Conservation (phyloP, 352 stramenopile species). For the Aphanomyces invadans region DNA sequence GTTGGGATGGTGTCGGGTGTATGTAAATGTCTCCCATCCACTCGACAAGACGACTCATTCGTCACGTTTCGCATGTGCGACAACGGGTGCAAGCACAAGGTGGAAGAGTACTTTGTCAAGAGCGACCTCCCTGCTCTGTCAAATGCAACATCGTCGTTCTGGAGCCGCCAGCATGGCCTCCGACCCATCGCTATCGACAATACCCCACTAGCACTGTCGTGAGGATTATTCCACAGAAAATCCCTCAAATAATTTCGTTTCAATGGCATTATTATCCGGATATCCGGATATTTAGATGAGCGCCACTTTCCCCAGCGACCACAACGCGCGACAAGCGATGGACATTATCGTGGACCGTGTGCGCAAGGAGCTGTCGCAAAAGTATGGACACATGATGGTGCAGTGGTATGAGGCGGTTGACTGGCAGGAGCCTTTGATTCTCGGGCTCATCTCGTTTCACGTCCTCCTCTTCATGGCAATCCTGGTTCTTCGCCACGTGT, state of each 20-base stretch:
- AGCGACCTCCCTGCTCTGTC: not conserved
- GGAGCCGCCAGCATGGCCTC: not conserved
- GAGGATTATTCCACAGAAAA: too few relatives aligned
- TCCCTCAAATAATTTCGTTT: too few relatives aligned
- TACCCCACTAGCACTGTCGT: too few relatives aligned
- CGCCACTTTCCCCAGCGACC: too few relatives aligned
- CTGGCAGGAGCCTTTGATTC: constrained; percentile 67
- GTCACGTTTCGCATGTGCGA: not conserved
- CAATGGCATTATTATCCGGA: not conserved
- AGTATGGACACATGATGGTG: constrained; percentile 68
- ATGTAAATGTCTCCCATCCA: constrained; percentile 2
- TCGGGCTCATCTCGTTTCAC: constrained; percentile 51
- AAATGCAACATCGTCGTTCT: constrained; percentile 4
- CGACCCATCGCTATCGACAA: too few relatives aligned
- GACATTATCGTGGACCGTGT: constrained; percentile 52
- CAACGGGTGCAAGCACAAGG: not conserved
- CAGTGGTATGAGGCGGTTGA: constrained; percentile 78
- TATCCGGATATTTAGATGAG: not conserved
- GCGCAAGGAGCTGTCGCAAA: constrained; percentile 53
- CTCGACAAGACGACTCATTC: not conserved
- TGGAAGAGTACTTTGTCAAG: not conserved
- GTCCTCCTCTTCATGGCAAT: constrained; percentile 43
- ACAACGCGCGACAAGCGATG: constrained; percentile 29
- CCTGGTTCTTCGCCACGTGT: constrained; percentile 46
- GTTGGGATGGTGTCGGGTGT: constrained; percentile 10